Evolutionary conservation across 2,329 filamentous ascomycete genomes (phyloP), one percentile per base, ranked within the genome.

Genomic region (Monascus ruber): DNA sequence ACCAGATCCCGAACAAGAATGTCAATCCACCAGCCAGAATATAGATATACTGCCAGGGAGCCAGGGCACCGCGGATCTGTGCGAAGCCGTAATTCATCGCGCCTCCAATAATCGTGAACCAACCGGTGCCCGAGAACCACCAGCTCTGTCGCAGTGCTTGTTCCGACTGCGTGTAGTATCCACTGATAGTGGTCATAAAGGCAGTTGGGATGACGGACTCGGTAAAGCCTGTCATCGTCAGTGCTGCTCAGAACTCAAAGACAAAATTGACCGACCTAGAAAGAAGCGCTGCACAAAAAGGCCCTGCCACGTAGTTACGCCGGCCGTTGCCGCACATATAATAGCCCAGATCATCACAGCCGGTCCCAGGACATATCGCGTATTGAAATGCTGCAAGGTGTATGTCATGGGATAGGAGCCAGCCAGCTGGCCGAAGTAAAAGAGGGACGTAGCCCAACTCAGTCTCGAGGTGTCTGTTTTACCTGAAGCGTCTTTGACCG

Each of bases 401-500:
- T 81, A 84, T 0, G 79, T 80, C 73, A 85, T 77, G 1, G 82
- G 83, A 45, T 85, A 86, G 3, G 83, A 64, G 0, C 83, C 83
- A 0, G 74, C 77, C 2, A 88, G 69, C 80, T 84, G 83, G 31
- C 83, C 83, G 48, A 87, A 85, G 64, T 86, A 87, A 65, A 87
- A 86, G 51, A 85, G 69, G 0, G 80, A 85, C 0, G 81, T 86
- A 2, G 83, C 83, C 83, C 82, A 87, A 47, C 74, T 79, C 26
- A 87, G 71, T 7, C 83, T 73, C 0, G 73, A 71, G 0, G 83
- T 86, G 52, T 82, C 74, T 10, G 72, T 73, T 0, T 72, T 73
- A 1, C 73, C 70, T 0, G 79, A 78, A 1, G 57, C 53, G 45
- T 73, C 60, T 5, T 73, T 61, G 4, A 82, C 62, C 26, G 69